Conservation (phyloP, 495 filamentous ascomycete genomes). For the Tuber aestivum region DNA sequence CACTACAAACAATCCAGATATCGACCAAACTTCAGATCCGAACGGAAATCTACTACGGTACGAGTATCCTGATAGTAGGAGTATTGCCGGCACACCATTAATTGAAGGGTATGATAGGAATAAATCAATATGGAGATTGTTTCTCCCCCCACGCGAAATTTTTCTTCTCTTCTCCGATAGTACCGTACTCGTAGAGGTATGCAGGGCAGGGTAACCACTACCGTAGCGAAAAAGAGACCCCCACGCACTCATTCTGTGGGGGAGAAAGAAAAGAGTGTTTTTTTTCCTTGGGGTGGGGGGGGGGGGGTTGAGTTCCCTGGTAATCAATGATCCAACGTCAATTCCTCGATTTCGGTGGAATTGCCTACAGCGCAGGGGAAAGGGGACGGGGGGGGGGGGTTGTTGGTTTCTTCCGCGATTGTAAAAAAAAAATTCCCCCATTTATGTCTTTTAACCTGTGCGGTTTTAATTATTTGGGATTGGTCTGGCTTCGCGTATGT, state of each 20-base stretch:
- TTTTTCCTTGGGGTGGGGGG: too few relatives aligned
- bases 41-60: background rate
- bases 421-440: background rate
- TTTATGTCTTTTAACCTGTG: background rate
- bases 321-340: conserved; percentile 39
- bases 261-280: background rate
- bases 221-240: too few relatives aligned
- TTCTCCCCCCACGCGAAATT: background rate
- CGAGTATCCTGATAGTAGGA: background rate
- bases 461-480: background rate
- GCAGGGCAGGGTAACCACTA: too few relatives aligned
- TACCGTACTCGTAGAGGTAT: too few relatives aligned
- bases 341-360: conserved; percentile 34
- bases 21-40: background rate
- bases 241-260: too few relatives aligned
- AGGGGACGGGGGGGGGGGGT: background rate
- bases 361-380: background rate
- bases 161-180: background rate
- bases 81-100: background rate
- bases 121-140: background rate
- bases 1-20: conserved; percentile 1
- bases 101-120: background rate
- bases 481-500: background rate
- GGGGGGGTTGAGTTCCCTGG: conserved; percentile 11
- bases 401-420: background rate